Evolutionary conservation across 1,284 basidiomycete species (phyloP).

Genomic region (Phenoliferia sp.): DNA sequence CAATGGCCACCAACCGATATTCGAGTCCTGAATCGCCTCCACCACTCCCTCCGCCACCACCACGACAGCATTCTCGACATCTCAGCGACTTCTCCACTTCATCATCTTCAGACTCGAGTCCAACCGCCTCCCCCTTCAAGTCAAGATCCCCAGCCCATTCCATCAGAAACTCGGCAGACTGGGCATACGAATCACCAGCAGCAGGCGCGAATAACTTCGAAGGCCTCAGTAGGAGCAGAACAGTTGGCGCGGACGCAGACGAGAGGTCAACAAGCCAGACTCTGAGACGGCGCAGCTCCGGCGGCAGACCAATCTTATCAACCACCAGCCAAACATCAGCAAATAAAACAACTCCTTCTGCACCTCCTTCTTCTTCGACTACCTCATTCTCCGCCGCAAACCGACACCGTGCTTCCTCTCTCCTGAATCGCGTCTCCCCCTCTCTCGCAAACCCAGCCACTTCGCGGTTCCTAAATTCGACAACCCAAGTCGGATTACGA

Average conservation of each 20-base stretch:
- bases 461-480: slow-evolving; percentile 6
- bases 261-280: neutral
- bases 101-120: neutral
- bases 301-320: too few relatives aligned
- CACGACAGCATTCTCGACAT: neutral
- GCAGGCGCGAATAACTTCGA: neutral
- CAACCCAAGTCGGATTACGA: neutral
- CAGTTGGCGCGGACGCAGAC: neutral
- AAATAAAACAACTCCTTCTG: too few relatives aligned
- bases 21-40: neutral
- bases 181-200: neutral
- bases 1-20: too few relatives aligned
- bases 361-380: too few relatives aligned
- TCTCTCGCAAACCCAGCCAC: slow-evolving; percentile 1
- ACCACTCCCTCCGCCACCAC: neutral
- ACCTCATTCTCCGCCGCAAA: neutral
- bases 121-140: neutral
- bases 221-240: neutral
- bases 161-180: neutral
- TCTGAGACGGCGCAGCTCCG: neutral
- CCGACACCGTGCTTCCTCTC: slow-evolving; percentile 5
- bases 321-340: neutral
- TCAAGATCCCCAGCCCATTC: neutral
- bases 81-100: neutral
- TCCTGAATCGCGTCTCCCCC: slow-evolving; percentile 13